These are phyloP conservation scores for Neonectria punicea DNA, from an alignment of 2,329 filamentous ascomycete genomes.

Conservation along the genomic window DNA sequence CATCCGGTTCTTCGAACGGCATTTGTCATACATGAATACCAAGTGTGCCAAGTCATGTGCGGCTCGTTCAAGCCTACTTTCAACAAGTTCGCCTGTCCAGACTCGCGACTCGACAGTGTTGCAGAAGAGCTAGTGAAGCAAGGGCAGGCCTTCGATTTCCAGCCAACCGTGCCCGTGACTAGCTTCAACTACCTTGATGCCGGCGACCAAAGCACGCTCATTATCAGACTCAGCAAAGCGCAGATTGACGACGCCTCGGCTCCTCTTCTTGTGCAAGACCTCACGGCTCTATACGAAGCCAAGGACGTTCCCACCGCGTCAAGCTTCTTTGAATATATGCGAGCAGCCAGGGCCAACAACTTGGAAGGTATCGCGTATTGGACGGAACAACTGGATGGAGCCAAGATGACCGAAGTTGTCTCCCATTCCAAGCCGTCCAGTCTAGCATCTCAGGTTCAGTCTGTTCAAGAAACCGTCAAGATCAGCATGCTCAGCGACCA, in stretches of 20 bases:
- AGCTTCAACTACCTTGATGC: conserved; percentile 63
- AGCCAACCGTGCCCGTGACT: conserved; percentile 57
- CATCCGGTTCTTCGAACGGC: conserved; percentile 66
- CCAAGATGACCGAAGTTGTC: conserved; percentile 58
- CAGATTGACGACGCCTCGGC: conserved; percentile 61
- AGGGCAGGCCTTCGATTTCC: conserved; percentile 53
- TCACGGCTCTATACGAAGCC: conserved; percentile 57
- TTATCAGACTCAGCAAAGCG: conserved; percentile 60
- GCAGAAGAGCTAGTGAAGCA: conserved; percentile 55
- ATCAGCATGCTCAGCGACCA: conserved; percentile 55
- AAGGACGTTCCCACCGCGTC: conserved; percentile 50
- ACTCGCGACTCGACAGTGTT: conserved; percentile 52
- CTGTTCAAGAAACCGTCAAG: conserved; percentile 52
- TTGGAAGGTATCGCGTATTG: conserved; percentile 58
- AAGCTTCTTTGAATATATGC: conserved; percentile 60
- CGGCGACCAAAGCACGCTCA: conserved; percentile 57
- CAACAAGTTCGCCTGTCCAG: conserved; percentile 53
- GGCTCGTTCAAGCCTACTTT: conserved; percentile 57
- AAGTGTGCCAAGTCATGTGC: conserved; percentile 60
- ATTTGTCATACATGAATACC: conserved; percentile 59
- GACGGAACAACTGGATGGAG: conserved; percentile 56
- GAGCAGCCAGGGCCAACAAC: conserved; percentile 51
- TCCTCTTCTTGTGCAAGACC: conserved; percentile 59
- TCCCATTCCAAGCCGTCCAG: conserved; percentile 54
- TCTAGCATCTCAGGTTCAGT: conserved; percentile 52